Percentiles rank a stretch among this genome's conserved stretches.
These are phyloP conservation scores for Podospora didyma DNA, from an alignment of 495 filamentous ascomycete species.

Conservation along the genomic window DNA sequence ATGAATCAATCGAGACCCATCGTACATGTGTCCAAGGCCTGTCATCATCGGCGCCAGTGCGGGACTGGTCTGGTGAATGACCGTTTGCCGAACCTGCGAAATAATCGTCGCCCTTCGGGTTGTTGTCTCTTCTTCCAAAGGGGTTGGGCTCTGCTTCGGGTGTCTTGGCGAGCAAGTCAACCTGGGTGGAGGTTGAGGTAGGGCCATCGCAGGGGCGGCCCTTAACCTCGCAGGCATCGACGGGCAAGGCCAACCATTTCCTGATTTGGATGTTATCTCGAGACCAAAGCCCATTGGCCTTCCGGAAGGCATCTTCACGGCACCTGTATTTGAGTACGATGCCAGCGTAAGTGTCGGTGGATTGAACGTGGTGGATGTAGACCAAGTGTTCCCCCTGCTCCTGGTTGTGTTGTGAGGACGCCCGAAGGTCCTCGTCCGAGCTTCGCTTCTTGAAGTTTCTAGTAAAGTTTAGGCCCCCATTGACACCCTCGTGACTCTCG, in stretches of 20 bases:
- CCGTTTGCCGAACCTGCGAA: constrained; percentile 30
- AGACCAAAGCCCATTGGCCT: constrained; percentile 91
- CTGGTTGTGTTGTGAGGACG: constrained; percentile 18
- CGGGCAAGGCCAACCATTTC: constrained; percentile 76
- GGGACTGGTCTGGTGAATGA: constrained; percentile 19
- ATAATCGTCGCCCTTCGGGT: constrained; percentile 25
- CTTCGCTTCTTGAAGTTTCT: constrained; percentile 50
- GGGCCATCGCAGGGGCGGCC: constrained; percentile 57
- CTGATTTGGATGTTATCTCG: constrained; percentile 83
- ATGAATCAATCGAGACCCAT: constrained; percentile 76
- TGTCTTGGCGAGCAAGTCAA: constrained; percentile 45
- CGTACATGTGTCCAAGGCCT: constrained; percentile 77
- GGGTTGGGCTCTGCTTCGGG: constrained; percentile 28
- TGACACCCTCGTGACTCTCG: constrained; percentile 48
- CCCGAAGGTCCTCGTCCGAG: constrained; percentile 44
- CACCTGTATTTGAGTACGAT: constrained; percentile 88
- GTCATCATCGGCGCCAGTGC: constrained; percentile 39
- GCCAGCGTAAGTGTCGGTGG: constrained; percentile 80
- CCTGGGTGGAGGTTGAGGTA: constrained; percentile 23
- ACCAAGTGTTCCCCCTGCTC: constrained; percentile 66
- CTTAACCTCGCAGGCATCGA: constrained; percentile 84
- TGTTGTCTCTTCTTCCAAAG: constrained; percentile 17
- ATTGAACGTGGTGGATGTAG: constrained; percentile 83
- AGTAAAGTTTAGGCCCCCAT: constrained; percentile 42
- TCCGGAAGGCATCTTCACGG: constrained; percentile 69